A percentile compares a stretch with the other conserved stretches of the same genome.
These are phyloP conservation scores for Bipolaris sorokiniana DNA, from an alignment of 2,329 filamentous ascomycete genomes.

Conservation along the genomic window DNA sequence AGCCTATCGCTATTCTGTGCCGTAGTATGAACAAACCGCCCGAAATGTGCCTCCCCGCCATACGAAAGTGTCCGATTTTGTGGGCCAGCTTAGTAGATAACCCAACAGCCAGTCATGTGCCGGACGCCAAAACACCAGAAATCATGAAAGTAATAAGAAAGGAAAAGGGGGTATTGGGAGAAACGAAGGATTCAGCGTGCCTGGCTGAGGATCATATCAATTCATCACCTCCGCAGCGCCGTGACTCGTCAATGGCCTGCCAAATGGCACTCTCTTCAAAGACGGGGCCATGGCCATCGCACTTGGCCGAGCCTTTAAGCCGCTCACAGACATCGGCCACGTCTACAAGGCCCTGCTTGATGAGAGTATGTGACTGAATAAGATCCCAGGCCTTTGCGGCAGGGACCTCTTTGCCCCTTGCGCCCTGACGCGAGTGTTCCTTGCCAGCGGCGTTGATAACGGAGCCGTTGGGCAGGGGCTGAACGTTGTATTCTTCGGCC, in stretches of 20 bases:
- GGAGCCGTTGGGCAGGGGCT: slow-evolving; percentile 36
- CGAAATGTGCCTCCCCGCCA: not conserved
- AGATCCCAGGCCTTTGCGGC: slow-evolving; percentile 77
- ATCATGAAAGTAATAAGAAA: not conserved
- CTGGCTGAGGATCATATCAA: slow-evolving; percentile 58
- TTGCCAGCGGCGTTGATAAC: slow-evolving; percentile 42
- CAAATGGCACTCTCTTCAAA: slow-evolving; percentile 79
- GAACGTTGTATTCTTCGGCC: slow-evolving; percentile 39
- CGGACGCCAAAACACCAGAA: slow-evolving; percentile 11
- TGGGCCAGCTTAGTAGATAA: slow-evolving; percentile 1
- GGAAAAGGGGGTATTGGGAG: slow-evolving; percentile 13
- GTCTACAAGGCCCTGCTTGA: slow-evolving; percentile 78
- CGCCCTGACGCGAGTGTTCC: slow-evolving; percentile 32
- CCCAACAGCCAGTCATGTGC: not conserved
- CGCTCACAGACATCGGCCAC: slow-evolving; percentile 80
- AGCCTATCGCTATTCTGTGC: not conserved
- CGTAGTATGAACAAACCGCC: not conserved
- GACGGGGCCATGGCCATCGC: slow-evolving; percentile 84
- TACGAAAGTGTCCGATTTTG: slow-evolving; percentile 6
- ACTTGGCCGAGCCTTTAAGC: slow-evolving; percentile 75
- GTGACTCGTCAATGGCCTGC: slow-evolving; percentile 77
- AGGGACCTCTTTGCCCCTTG: slow-evolving; percentile 38
- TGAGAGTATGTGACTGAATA: slow-evolving; percentile 80
- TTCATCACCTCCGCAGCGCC: slow-evolving; percentile 78
- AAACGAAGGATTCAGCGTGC: not conserved